These are phyloP conservation scores for Colletotrichum lindemuthianum DNA, from an alignment of 2,329 filamentous ascomycete species.

Conservation along the genomic window DNA sequence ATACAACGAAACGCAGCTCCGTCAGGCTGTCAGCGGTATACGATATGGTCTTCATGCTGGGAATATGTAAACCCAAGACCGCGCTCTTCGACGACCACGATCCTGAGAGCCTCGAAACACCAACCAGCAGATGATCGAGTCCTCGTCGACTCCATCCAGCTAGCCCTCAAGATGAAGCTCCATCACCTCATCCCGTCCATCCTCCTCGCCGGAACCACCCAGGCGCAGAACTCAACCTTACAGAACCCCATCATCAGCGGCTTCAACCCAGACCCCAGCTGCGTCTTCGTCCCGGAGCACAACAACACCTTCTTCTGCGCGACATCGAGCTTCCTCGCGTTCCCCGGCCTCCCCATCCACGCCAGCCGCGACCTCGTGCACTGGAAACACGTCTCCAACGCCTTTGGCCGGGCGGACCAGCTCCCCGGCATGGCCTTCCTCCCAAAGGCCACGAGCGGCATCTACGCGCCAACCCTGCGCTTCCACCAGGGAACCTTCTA, in stretches of 20 bases:
- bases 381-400: slow-evolving; percentile 58
- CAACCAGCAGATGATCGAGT: too few relatives aligned
- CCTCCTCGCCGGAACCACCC: background rate
- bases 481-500: slow-evolving; percentile 56
- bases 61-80: background rate
- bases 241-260: slow-evolving; percentile 60
- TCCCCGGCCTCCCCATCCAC: slow-evolving; percentile 63
- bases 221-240: slow-evolving; percentile 40
- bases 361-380: slow-evolving; percentile 60
- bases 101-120: too few relatives aligned
- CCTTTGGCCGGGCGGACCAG: slow-evolving; percentile 52
- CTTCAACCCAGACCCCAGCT: slow-evolving; percentile 60
- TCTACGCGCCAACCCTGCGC: slow-evolving; percentile 59
- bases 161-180: background rate
- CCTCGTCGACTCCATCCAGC: too few relatives aligned
- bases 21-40: background rate
- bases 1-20: too few relatives aligned
- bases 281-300: slow-evolving; percentile 50
- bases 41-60: background rate
- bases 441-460: slow-evolving; percentile 47
- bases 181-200: background rate
- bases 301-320: slow-evolving; percentile 61
- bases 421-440: slow-evolving; percentile 49
- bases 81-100: too few relatives aligned
- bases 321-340: slow-evolving; percentile 62